A percentile compares a stretch with the other conserved stretches of the same genome.
Conservation (phyloP, 495 filamentous ascomycete species). For the Neurospora sp. region DNA sequence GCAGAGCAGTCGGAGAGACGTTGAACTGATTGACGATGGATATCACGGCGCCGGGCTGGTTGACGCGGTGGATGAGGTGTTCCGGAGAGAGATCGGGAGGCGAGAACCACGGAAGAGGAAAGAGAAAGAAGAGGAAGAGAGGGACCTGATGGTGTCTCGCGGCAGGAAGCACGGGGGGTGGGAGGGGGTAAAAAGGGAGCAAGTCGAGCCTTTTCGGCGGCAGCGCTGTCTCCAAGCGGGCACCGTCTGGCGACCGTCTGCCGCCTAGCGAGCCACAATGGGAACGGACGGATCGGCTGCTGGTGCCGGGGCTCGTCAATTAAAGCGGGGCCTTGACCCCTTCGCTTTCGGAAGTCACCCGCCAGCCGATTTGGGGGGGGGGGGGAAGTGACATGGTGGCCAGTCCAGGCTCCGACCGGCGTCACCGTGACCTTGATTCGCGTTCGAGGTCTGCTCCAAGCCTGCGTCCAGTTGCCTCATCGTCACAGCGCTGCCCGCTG, state of each 20-base stretch:
- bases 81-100: background rate
- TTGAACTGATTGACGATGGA: background rate
- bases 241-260: background rate
- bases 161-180: constrained; percentile 19
- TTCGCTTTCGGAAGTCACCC: constrained; percentile 8
- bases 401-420: background rate
- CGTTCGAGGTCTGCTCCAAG: background rate
- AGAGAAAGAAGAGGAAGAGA: background rate
- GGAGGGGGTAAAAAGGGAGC: constrained; percentile 26
- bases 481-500: background rate
- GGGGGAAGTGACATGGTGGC: background rate
- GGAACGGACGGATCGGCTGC: constrained; percentile 30
- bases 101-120: background rate
- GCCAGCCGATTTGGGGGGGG: background rate
- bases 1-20: background rate
- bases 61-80: background rate
- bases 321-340: constrained; percentile 14
- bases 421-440: background rate
- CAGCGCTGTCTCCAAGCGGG: constrained; percentile 10
- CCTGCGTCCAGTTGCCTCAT: background rate
- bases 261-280: constrained; percentile 15
- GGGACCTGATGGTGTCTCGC: constrained; percentile 2
- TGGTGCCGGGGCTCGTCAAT: constrained; percentile 27
- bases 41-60: background rate
- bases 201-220: constrained; percentile 19